Base-by-base conservation (phyloP, 768 basidiomycete genomes). In the Strobilomyces echinocephalus region DNA sequence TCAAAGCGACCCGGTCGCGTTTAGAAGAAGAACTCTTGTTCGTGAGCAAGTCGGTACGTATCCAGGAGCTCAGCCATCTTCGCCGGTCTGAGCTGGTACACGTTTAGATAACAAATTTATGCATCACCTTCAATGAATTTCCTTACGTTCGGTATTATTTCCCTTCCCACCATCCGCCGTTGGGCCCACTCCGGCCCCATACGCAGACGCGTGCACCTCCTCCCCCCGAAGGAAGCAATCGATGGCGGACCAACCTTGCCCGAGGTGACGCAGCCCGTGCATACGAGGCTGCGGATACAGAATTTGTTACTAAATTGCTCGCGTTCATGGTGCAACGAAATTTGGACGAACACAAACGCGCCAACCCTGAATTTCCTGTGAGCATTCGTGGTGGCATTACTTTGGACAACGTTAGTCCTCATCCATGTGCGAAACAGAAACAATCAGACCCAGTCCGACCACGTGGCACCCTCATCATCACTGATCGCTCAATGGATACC, bases 401-500 rank as follows among this genome's bases (percentile, higher is more conserved):
- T 48, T 14, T 12, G 52, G 20, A 15, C 36, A 20, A 20, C 26
- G 21, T 59, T 2, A 7, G 16, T 7, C 49, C 54, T 56, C 43
- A 50, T 57, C 21, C 26, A 11, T 21, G 26, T 11, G 14, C 21
- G 24, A 34, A 51, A 18, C 56, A 85, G 82, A 84, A 83, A 79
- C 58, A 69, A 24, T 59, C 71, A 38, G 85, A 85, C 55, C 69
- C 73, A 8, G 73, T 78, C 8, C 77, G 93, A 55, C 86, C 88
- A 12, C 83, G 88, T 52, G 85, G 81, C 4, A 88, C 91, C 15
- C 74, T 98, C 36, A 79, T 98, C 64, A 87, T 99, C 55, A 95
- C 94, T 5, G 97, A 99, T 70, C 85, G 97, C n/a, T 81, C 94
- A 4, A 92, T 99, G 87, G 97, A 99, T 70, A 84, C 85, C 62